Evolutionary conservation across 202 grass and related monocot species (phyloP).

Genomic region (Cymbopogon flexuosus): DNA sequence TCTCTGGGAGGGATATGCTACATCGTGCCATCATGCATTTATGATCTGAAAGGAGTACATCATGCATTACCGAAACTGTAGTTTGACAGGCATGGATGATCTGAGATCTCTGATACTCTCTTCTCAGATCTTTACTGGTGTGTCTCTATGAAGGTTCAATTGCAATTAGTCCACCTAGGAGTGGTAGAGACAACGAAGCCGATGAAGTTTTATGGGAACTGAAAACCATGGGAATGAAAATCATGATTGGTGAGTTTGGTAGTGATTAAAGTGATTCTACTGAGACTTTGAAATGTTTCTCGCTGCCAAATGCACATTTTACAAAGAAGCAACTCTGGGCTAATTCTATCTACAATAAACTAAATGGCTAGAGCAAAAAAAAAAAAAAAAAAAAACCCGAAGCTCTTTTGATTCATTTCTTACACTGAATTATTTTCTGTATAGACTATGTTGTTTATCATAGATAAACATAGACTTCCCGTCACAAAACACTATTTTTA

Average conservation of each 20-base stretch:
- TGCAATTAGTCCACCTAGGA: not conserved
- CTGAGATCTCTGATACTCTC: no score
- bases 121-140: no score
- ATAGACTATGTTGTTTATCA: no score
- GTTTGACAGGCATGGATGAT: not conserved
- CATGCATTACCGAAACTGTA: not conserved
- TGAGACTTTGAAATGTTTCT: not conserved
- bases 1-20: not conserved
- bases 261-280: not conserved
- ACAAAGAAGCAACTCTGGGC: not conserved
- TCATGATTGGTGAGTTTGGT: not conserved
- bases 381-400: no score
- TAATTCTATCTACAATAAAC: no score
- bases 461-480: no score
- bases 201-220: no score
- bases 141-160: not conserved
- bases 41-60: not conserved
- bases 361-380: no score
- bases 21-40: not conserved
- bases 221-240: not conserved
- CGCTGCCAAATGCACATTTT: not conserved
- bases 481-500: no score
- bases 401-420: no score
- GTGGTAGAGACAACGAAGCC: no score
- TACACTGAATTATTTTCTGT: no score